phyloP scores from a whole-genome alignment of 1,284 basidiomycete genomes.

The Boletus sp. region DNA sequence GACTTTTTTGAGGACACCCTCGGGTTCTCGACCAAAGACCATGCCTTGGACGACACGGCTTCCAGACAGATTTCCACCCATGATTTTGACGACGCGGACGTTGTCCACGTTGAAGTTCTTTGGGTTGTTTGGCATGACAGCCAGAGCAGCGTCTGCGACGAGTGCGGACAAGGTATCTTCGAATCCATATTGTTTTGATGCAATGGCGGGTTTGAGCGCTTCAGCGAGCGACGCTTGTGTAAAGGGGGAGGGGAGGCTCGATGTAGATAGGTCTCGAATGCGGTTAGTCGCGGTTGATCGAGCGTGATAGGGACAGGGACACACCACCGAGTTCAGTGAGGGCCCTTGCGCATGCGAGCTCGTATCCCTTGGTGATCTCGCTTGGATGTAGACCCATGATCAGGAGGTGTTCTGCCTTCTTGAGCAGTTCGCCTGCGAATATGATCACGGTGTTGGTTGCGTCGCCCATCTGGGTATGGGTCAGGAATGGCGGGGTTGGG shows the following conservation, averaged over 20 bases:
- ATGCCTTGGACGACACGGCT: conserved; percentile 96
- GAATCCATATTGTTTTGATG: conserved; percentile 96
- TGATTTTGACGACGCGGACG: conserved; percentile 97
- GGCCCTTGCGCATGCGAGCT: conserved; percentile 88
- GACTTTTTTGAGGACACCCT: conserved; percentile 85
- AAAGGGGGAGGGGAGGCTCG: conserved; percentile 76
- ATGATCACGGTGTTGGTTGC: conserved; percentile 96
- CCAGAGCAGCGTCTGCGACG: conserved; percentile 91
- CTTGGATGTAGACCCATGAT: conserved; percentile 98
- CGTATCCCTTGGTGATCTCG: conserved; percentile 94
- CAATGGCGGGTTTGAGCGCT: conserved; percentile 90
- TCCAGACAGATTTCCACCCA: conserved; percentile 85
- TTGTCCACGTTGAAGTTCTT: conserved; percentile 98
- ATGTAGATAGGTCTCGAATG: conserved; percentile 61
- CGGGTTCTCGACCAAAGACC: conserved; percentile 97
- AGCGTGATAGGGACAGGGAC: conserved; percentile 38
- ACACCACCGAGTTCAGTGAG: conserved; percentile 89
- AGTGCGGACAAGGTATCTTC: conserved; percentile 85
- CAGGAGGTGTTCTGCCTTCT: conserved; percentile 91
- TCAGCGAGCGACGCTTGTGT: conserved; percentile 76
- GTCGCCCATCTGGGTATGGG: conserved; percentile 82
- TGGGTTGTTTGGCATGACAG: conserved; percentile 88
- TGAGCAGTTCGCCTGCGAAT: conserved; percentile 93
- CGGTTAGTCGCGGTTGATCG: conserved; percentile 14
- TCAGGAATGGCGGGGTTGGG: not conserved